phyloP scores from a whole-genome alignment of 2,329 filamentous ascomycete species.

The Whalleya microplaca region DNA sequence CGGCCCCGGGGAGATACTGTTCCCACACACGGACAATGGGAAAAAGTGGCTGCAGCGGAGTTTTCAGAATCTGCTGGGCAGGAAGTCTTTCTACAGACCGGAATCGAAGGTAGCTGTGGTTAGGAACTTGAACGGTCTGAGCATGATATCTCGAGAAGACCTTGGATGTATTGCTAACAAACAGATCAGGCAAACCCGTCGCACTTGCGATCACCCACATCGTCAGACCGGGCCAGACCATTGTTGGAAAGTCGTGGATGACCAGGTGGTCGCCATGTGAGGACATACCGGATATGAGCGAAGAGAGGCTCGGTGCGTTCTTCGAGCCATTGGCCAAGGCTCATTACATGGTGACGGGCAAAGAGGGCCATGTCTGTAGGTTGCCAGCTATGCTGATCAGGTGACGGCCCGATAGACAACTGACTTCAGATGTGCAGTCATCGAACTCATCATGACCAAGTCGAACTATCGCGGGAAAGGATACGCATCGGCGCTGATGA shows the following conservation, averaged over 20 bases:
- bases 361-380: conserved; percentile 33
- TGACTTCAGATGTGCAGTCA: conserved; percentile 16
- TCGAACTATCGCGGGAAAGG: conserved; percentile 22
- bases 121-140: conserved; percentile 26
- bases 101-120: conserved; percentile 29
- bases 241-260: conserved; percentile 29
- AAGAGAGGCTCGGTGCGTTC: conserved; percentile 27
- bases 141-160: not conserved
- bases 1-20: conserved; percentile 27
- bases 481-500: conserved; percentile 28
- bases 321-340: conserved; percentile 31
- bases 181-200: conserved; percentile 21
- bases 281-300: conserved; percentile 24
- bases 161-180: conserved; percentile 5
- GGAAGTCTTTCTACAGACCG: conserved; percentile 27
- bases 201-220: conserved; percentile 28
- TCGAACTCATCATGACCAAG: conserved; percentile 32
- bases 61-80: conserved; percentile 30
- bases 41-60: conserved; percentile 31
- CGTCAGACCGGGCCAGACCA: conserved; percentile 29
- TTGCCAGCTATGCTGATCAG: not conserved
- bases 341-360: conserved; percentile 29
- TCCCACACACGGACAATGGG: conserved; percentile 29
- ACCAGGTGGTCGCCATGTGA: conserved; percentile 29
- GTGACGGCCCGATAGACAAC: not conserved